A percentile compares a stretch with the other conserved stretches of the same genome.
Evolutionary conservation across 2,329 filamentous ascomycete genomes (phyloP).

Genomic region (Fusarium praegraminearum): DNA sequence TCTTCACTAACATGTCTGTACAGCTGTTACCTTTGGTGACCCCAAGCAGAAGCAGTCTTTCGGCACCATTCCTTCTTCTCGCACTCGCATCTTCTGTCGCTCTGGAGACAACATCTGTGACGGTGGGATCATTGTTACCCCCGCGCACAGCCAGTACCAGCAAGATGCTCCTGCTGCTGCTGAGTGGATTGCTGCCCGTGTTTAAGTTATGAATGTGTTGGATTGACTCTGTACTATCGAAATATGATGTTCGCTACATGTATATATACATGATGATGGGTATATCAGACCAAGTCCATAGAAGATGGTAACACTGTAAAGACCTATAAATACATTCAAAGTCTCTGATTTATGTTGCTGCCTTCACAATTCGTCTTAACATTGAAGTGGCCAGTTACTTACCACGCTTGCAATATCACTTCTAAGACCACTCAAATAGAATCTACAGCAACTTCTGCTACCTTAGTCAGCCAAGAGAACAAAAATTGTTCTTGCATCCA

Average conservation of each 20-base stretch:
- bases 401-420: too few species aligned
- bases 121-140: background rate
- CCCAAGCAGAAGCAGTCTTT: background rate
- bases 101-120: background rate
- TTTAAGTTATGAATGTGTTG: background rate
- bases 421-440: too few species aligned
- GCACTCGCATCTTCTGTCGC: background rate
- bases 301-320: too few species aligned
- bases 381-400: too few species aligned
- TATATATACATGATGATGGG: too few species aligned
- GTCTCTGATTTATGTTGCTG: too few species aligned
- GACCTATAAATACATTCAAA: too few species aligned
- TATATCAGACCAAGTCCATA: too few species aligned
- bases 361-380: too few species aligned
- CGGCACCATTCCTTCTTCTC: background rate
- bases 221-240: background rate
- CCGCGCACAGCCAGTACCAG: background rate
- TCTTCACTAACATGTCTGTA: background rate
- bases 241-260: too few species aligned
- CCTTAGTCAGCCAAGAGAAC: background rate
- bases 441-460: too few species aligned
- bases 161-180: constrained; percentile 1
- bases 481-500: background rate
- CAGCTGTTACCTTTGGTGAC: constrained; percentile 8
- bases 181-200: background rate